Evolutionary conservation across 2,329 filamentous ascomycete species (phyloP).

Genomic region (Aspergillus persii): DNA sequence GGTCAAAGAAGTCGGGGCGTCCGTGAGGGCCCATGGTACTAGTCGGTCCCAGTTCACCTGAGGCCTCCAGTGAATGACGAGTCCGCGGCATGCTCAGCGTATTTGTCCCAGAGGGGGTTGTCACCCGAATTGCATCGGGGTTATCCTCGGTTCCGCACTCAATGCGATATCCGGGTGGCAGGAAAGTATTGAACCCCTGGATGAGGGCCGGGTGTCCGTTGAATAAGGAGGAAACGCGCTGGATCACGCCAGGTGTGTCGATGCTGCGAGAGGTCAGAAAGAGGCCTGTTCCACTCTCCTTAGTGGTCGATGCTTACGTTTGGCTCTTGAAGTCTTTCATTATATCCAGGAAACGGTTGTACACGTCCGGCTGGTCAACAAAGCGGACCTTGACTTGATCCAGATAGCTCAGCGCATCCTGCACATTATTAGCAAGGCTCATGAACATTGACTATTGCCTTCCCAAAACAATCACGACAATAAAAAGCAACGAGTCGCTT

Average conservation of each 20-base stretch:
- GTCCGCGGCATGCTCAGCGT: conserved; percentile 71
- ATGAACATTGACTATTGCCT: too few species aligned
- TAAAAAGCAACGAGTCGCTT: background rate
- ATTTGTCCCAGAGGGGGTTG: conserved; percentile 95
- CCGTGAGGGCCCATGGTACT: conserved; percentile 31
- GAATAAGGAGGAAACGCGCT: conserved; percentile 91
- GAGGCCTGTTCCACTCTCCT: background rate
- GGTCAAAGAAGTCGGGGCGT: conserved; percentile 42
- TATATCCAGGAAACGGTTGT: conserved; percentile 94
- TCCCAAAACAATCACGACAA: background rate
- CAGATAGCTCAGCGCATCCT: conserved; percentile 88
- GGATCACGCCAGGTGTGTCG: conserved; percentile 95
- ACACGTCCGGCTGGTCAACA: conserved; percentile 93
- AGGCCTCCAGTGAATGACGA: conserved; percentile 35
- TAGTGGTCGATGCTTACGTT: conserved; percentile 59
- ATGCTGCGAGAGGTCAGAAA: conserved; percentile 55
- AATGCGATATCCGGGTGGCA: conserved; percentile 92
- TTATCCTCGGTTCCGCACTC: conserved; percentile 93
- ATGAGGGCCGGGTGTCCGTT: conserved; percentile 93
- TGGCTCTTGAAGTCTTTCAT: conserved; percentile 99
- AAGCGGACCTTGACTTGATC: conserved; percentile 99
- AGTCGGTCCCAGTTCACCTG: conserved; percentile 31
- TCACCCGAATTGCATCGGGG: conserved; percentile 93
- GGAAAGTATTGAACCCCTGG: conserved; percentile 96
- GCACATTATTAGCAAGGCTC: conserved; percentile 41